Evolutionary conservation across 139 green algal species (phyloP).

Genomic region (Chlamydomonas asymmetrica): DNA sequence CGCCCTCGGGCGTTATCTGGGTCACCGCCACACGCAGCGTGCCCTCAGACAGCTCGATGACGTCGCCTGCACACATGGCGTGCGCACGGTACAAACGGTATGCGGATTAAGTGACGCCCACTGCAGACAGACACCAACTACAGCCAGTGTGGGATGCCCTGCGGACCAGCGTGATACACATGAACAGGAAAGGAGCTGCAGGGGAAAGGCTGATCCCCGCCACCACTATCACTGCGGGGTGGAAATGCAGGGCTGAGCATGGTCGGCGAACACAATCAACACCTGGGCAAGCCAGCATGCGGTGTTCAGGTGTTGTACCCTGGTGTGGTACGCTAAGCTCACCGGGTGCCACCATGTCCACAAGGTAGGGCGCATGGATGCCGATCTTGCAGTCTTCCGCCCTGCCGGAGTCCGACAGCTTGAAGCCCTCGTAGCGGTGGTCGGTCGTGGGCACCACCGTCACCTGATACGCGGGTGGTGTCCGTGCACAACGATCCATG

Average conservation of each 20-base stretch:
- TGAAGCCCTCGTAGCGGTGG: slow-evolving; percentile 17
- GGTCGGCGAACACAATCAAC: not conserved
- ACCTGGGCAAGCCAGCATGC: not conserved
- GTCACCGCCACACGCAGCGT: slow-evolving; percentile 38
- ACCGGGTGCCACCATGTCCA: slow-evolving; percentile 20
- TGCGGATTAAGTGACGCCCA: too few species aligned
- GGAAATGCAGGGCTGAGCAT: not conserved
- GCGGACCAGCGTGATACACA: too few species aligned
- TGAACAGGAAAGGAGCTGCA: too few species aligned
- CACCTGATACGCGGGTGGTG: too few species aligned
- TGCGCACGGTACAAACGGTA: not conserved
- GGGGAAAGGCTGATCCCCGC: too few species aligned
- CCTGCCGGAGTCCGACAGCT: not conserved
- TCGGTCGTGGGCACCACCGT: slow-evolving; percentile 42
- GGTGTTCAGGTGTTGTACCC: not conserved
- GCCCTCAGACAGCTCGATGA: slow-evolving; percentile 55
- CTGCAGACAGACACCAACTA: too few species aligned
- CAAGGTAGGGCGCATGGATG: slow-evolving; percentile 39
- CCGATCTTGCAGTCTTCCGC: slow-evolving; percentile 44
- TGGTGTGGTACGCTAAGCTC: not conserved
- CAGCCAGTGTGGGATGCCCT: too few species aligned
- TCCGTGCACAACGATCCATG: too few species aligned
- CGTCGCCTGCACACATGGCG: slow-evolving; percentile 29
- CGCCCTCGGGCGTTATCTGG: slow-evolving; percentile 24
- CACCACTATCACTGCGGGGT: too few species aligned